Base-by-base conservation (phyloP, 1,284 basidiomycete genomes). In the Ganoderma boninense region DNA sequence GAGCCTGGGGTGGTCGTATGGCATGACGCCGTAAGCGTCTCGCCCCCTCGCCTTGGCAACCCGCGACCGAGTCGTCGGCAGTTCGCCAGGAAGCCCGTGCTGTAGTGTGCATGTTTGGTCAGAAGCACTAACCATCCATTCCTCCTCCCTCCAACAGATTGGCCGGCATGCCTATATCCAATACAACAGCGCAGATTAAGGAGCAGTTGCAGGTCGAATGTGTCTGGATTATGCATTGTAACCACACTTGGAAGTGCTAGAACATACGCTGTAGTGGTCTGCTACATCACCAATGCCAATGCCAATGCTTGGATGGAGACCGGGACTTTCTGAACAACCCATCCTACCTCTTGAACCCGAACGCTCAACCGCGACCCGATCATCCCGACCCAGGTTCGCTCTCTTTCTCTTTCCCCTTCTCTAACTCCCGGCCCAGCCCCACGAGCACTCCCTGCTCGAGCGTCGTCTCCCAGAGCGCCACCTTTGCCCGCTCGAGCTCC, bases 391-490 rank as follows among this genome's bases (percentile, higher is more conserved):
- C 38, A 8, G 38, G 11, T 10, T 40, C 38, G 11, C 38, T 40
- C 38, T 40, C 29, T 56, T 60, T 18, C 62, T 64, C 46, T 20
- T 59, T 56, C 43, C 52, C 66, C 71, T 73, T 69, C 52, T 70
- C 72, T 54, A 76, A 54, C 70, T 86, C 83, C 78, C 84, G 85
- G 68, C 75, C 80, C 64, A 93, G 75, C 71, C 88, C 84, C 43
- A 86, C 82, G 75, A 94, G 82, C 68, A 88, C 89, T 40, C 90
- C 91, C 74, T 91, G 88, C 80, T 94, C 92, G 66, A 94, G 86
- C 57, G 89, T 90, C 63, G 87, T 86, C 80, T 93, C 91, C 92
- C 92, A 93, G 64, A 92, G 79, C 76, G 91, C 88, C 29, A 87
- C 83, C 77, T 90, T 90, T 29, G 89, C 87, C 63, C 82, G 82